Conservation (phyloP, 176 grass and related monocot species). For the Elaeis guineensis region DNA sequence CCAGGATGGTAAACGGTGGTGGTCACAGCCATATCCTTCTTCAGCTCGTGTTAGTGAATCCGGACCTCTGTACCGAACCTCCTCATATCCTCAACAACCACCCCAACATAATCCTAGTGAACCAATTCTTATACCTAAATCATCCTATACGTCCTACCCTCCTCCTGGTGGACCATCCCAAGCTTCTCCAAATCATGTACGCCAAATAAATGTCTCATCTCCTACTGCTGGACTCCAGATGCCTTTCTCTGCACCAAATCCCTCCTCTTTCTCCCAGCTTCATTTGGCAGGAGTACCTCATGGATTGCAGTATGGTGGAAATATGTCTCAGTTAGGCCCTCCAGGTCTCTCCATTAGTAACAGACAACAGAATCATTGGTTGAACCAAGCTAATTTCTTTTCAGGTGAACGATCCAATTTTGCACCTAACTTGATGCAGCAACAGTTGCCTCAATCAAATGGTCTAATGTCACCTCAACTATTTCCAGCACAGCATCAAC, state of each 20-base stretch:
- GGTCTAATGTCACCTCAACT: conserved; percentile 32
- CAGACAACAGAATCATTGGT: conserved; percentile 26
- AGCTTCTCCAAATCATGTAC: conserved; percentile 34
- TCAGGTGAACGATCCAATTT: conserved; percentile 17
- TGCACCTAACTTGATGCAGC: conserved; percentile 25
- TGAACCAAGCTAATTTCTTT: conserved; percentile 21
- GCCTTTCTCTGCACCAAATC: conserved; percentile 38
- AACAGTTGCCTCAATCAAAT: conserved; percentile 31
- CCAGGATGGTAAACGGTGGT: conserved; percentile 12
- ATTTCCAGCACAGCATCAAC: conserved; percentile 18
- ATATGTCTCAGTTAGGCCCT: conserved; percentile 9
- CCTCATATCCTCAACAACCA: conserved; percentile 55
- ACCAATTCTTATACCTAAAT: conserved; percentile 52
- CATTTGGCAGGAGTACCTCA: conserved; percentile 23
- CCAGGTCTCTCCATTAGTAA: conserved; percentile 16
- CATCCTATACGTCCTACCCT: conserved; percentile 41
- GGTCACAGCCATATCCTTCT: conserved; percentile 11
- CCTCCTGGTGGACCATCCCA: conserved; percentile 25
- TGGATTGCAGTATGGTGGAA: conserved; percentile 34
- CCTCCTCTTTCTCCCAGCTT: conserved; percentile 19
- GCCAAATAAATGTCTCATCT: conserved; percentile 35
- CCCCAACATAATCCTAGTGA: conserved; percentile 45
- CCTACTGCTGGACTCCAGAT: conserved; percentile 32
- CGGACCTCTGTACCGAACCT: conserved; percentile 20
- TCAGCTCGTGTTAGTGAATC: neutral